Base-by-base conservation (phyloP, 257 asterid species). In the Solanum pimpinellifolium region DNA sequence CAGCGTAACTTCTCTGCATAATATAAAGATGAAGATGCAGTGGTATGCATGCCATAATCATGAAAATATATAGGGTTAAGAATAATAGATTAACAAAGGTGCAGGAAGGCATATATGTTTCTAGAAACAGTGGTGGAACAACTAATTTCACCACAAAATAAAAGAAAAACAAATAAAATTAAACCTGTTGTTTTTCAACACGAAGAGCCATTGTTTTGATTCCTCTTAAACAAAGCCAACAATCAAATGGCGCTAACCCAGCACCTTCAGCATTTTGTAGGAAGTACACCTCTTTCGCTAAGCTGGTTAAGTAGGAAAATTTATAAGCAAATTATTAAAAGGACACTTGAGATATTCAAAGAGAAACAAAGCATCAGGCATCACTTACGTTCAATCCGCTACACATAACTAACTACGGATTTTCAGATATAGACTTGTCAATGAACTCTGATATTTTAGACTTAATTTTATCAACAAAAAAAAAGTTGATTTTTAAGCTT, bases 191-290 rank as follows among this genome's bases (percentile, higher is more conserved):
- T 92, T 97, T 97, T 91, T 94, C 95, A 52, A 97, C 95, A 44
- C 99, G 98, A 77, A 97, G 89, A 20, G 95, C 96, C 99, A 97
- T 97, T 59, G 99, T 95, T 91, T 97, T 94, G 87, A 95, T 92
- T 90, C 99, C 98, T 92, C 98, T 92, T 91, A 97, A 91, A 90
- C 98, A 94, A 27, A 97, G 95, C 99, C 99, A 97, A 86, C 99
- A 97, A 91, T 97, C 99, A 33, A 97, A 97, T 83, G 99, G 99
- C 84, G 99, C 98, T 91, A 97, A 92, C n/a, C 98, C 98, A 6
- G 99, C 89, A 76, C 99, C 99, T 92, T 97, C 99, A 10, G 99
- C 98, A 78, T 97, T 97, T 90, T 97, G 99, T 70, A 94, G 94
- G 93, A 97, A 95, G 86, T 94, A 94, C 59, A 95, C 89, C 6